phyloP scores from a whole-genome alignment of 257 asterid genomes.

The Primulina eburnea region DNA sequence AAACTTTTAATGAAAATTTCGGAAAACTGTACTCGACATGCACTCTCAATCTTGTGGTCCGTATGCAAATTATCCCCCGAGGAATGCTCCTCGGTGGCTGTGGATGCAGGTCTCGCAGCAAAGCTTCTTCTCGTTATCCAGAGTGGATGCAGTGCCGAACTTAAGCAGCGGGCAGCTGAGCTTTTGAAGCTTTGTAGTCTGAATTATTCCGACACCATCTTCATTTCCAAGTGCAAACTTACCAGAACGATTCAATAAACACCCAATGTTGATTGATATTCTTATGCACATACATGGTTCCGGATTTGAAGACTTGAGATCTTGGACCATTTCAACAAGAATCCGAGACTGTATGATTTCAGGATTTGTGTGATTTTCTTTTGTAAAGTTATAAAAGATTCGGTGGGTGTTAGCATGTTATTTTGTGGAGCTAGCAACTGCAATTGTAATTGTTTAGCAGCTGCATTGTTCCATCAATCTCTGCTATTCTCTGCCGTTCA shows the following conservation, averaged over 20 bases:
- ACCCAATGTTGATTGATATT: slow-evolving; percentile 16
- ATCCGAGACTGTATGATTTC: neutral
- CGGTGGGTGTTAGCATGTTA: neutral
- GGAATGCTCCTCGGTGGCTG: slow-evolving; percentile 61
- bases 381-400: slow-evolving; percentile 34
- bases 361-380: slow-evolving; percentile 9
- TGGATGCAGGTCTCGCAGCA: slow-evolving; percentile 68
- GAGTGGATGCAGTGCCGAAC: slow-evolving; percentile 52
- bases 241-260: slow-evolving; percentile 64
- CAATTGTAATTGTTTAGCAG: slow-evolving; percentile 45
- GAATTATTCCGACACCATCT: slow-evolving; percentile 55
- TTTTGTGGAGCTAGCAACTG: slow-evolving; percentile 39
- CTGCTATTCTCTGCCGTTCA: slow-evolving; percentile 20
- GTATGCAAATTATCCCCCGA: slow-evolving; percentile 58
- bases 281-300: neutral
- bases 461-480: slow-evolving; percentile 36
- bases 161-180: slow-evolving; percentile 68
- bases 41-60: slow-evolving; percentile 53
- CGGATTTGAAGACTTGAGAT: neutral
- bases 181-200: slow-evolving; percentile 70
- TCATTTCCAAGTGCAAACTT: slow-evolving; percentile 70
- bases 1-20: slow-evolving; percentile 58
- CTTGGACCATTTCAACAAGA: neutral
- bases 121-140: slow-evolving; percentile 77
- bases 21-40: slow-evolving; percentile 51